Evolutionary conservation across 1,284 basidiomycete species (phyloP), one percentile per base, ranked within the genome.

Genomic region (Malassezia globosa): DNA sequence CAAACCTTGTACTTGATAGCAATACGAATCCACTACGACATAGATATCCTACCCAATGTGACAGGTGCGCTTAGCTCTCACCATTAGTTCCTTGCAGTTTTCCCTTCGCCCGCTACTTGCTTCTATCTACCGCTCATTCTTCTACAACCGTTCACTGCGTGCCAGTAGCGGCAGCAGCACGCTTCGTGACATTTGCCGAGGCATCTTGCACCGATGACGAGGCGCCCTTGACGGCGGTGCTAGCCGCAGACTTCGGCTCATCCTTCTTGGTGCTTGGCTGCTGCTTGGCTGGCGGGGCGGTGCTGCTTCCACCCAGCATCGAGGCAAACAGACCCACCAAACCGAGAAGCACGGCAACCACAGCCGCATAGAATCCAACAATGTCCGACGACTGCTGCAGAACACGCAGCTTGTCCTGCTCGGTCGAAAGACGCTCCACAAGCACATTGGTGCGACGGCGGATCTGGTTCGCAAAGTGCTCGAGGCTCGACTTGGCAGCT

Each of bases 371-470:
- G 37, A 55, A 61, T 29, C 58, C 64, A 11, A 64, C 59, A 1
- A 66, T 59, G 35, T 62, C 56, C 16, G 64, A 63, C 55, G 61
- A 56, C 51, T 57, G 56, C 53, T 59, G 61, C 44, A 66, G 53
- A 8, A 66, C 67, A 35, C 47, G 56, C 43, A 68, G 16, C 40
- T 46, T 42, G 26, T 52, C 40, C 5, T 25, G 21, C 41, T 64
- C 60, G 29, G 51, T 52, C 24, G 46, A 40, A 3, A 60, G 60
- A 16, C 51, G 51, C 8, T 37, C 55, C 35, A 65, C 47, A 31
- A 64, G 60, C 4, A 47, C 42, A 40, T 56, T 46, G 37, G 63
- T 46, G 46, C 61, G 57, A 26, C 33, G 33, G 23, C 55, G 52
- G 14, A 59, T 50, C 46, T 58, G 55, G 56, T 19, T 44, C 43